Base-by-base conservation (phyloP, 164 flowering plant species). In the Hamamelis virginiana region DNA sequence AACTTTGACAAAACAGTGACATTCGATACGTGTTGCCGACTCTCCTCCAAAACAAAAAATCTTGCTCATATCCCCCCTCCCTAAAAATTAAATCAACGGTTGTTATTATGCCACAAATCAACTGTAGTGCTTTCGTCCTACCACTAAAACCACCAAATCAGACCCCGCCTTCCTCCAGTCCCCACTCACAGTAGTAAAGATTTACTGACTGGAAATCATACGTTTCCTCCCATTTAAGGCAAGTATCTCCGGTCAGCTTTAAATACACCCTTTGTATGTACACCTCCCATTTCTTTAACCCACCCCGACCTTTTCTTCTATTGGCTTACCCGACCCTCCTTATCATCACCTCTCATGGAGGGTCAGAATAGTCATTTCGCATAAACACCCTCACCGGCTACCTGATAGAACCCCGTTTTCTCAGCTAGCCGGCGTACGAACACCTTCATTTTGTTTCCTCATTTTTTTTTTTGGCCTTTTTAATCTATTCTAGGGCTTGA, bases 401-500 rank as follows among this genome's bases (percentile, higher is more conserved):
- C 33, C 14, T 57, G 33, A 57, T 2, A 57, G 38, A 5, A 25
- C 33, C 33, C 60, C 60, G 60, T 57, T 57, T 57, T 26, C 28
- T 9, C 25, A 25, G 33, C 60, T 10, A 23, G 60, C 33, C 60
- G 60, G 60, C 60, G 60, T 23, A 23, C 60, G 28, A 38, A 57
- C 60, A 57, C 28, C 15, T 57, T 16, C 33, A 14, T 22, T 6
- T 33, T 33, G 41, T 23, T 57, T 57, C 60, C 23, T 25, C 23
- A 23, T 11, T 25, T 23, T 3, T 12, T 23, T 12, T 57, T 11
- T 25, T 25, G 12, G 0, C 18, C 16, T 25, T 57, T 14, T 57
- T 25, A 15, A n/a, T 5, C 23, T 38, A 8, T 28, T 59, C 47
- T 61, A 61, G 64, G 64, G 64, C 38, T 61, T 61, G 16, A 41